A percentile compares a stretch with the other conserved stretches of the same genome.
Evolutionary conservation across 2,329 filamentous ascomycete species (phyloP).

Genomic region (Neoscytalidium dimidiatum): DNA sequence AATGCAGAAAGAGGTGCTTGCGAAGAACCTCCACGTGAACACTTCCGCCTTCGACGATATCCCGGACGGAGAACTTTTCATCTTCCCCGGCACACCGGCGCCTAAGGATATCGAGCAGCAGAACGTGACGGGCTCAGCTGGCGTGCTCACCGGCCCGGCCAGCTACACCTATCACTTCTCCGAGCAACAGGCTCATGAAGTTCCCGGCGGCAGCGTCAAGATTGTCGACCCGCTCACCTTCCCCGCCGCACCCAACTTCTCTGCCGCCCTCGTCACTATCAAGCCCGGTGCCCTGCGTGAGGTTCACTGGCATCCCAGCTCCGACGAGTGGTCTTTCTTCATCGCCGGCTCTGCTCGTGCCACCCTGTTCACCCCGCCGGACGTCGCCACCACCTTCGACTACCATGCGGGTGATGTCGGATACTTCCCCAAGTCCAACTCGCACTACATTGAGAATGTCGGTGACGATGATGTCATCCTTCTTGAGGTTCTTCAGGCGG

Average conservation of each 20-base stretch:
- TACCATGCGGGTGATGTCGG: constrained; percentile 23
- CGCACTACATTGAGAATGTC: constrained; percentile 24
- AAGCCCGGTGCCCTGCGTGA: constrained; percentile 24
- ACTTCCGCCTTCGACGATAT: constrained; percentile 51
- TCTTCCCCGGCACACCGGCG: constrained; percentile 55
- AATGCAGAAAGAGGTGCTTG: constrained; percentile 49
- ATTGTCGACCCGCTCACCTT: constrained; percentile 24
- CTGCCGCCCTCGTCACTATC: constrained; percentile 24
- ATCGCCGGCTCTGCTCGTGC: constrained; percentile 20
- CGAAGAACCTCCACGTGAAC: constrained; percentile 57
- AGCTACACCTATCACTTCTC: constrained; percentile 57
- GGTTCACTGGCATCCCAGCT: constrained; percentile 24
- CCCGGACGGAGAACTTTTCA: constrained; percentile 52
- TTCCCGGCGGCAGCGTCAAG: constrained; percentile 24
- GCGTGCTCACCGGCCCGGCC: constrained; percentile 40
- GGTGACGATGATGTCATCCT: constrained; percentile 23
- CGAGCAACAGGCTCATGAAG: constrained; percentile 33
- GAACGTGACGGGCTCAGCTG: constrained; percentile 50
- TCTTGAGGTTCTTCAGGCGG: constrained; percentile 23
- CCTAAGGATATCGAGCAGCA: constrained; percentile 50
- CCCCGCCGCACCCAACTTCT: constrained; percentile 22
- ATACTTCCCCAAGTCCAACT: constrained; percentile 23
- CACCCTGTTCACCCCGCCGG: constrained; percentile 22
- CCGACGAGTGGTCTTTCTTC: constrained; percentile 24
- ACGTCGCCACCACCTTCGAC: constrained; percentile 22